A percentile compares a stretch with the other conserved stretches of the same genome.
phyloP scores from a whole-genome alignment of 2,329 filamentous ascomycete genomes.

The Diaporthe helianthi region DNA sequence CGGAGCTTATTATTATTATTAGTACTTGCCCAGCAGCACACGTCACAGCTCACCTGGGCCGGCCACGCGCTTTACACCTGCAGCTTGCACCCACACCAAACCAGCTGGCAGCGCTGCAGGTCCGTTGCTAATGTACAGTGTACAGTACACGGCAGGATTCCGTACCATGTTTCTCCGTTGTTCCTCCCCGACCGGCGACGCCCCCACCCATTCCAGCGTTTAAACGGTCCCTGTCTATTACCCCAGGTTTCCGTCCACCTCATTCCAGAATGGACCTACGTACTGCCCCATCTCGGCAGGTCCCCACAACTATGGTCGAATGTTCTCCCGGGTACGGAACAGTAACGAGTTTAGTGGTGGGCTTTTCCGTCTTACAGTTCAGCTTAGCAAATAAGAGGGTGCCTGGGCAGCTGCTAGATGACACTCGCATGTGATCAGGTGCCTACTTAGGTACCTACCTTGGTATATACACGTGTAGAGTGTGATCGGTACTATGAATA shows the following conservation, averaged over 20 bases:
- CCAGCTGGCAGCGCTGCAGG: neutral
- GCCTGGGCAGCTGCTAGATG: no score
- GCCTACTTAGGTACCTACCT: no score
- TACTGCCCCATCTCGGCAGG: neutral
- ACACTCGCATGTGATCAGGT: neutral
- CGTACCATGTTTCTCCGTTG: neutral
- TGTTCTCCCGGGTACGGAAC: conserved; percentile 2
- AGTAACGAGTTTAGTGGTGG: neutral
- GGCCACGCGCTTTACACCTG: neutral
- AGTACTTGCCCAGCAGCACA: conserved; percentile 3
- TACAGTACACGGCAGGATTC: neutral
- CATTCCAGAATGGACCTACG: conserved; percentile 1
- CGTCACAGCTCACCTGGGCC: conserved; percentile 19
- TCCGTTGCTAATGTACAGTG: neutral
- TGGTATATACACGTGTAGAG: no score
- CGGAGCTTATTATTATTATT: neutral
- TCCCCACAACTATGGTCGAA: neutral
- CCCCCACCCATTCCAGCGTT: no score
- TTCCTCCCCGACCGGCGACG: neutral
- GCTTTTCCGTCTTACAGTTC: neutral
- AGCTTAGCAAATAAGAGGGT: neutral
- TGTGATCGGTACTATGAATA: neutral
- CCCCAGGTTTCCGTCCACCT: neutral
- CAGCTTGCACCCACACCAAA: neutral
- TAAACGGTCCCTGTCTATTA: no score